phyloP scores from a whole-genome alignment of 371 early-diverging fungal genomes.

The Rhizopus sp. region DNA sequence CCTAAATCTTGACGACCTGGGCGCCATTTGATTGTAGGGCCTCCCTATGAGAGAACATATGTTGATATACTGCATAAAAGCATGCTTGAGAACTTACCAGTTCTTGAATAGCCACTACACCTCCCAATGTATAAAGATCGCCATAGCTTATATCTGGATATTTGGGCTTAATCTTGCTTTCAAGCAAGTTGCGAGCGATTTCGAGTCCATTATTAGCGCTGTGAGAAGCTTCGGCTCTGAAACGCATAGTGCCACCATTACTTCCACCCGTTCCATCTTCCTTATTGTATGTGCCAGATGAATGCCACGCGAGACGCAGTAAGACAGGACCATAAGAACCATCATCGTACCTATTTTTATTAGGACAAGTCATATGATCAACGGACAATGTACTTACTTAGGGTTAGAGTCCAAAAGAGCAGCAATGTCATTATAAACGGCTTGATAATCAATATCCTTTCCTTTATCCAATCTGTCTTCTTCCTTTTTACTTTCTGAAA shows the following conservation, averaged over 20 bases:
- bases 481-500: background rate
- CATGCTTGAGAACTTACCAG: constrained; percentile 9
- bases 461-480: background rate
- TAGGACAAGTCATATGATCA: background rate
- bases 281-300: constrained; percentile 77
- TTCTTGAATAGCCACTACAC: constrained; percentile 27
- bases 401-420: constrained; percentile 17
- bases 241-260: constrained; percentile 80
- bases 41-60: constrained; percentile 44
- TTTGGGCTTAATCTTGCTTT: constrained; percentile 70
- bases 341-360: constrained; percentile 22
- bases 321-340: constrained; percentile 25
- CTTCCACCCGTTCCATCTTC: constrained; percentile 73
- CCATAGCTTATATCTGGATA: constrained; percentile 73
- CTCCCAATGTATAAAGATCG: constrained; percentile 79
- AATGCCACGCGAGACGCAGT: constrained; percentile 85
- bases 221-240: constrained; percentile 62
- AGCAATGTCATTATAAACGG: constrained; percentile 30
- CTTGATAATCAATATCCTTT: constrained; percentile 26
- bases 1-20: constrained; percentile 72
- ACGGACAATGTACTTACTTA: constrained; percentile 14
- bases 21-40: constrained; percentile 77
- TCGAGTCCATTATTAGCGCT: constrained; percentile 83
- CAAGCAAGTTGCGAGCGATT: constrained; percentile 67
- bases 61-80: background rate